Base-by-base conservation (phyloP, 108 stramenopile genomes). In the Nitzschia sp. region DNA sequence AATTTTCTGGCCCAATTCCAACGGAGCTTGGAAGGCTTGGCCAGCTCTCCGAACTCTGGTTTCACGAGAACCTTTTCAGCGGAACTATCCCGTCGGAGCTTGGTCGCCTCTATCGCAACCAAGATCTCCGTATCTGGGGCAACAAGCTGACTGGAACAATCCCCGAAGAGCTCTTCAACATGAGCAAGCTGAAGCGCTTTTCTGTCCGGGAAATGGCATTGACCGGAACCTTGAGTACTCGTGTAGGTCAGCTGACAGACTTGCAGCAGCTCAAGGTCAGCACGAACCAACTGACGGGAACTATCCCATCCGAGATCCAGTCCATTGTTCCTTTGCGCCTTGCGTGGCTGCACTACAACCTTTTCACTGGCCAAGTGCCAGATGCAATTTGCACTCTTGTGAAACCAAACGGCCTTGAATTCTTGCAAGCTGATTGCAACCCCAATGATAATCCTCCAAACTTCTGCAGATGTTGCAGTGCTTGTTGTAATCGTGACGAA, bases 51-150 rank as follows among this genome's bases (percentile, higher is more conserved):
- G 64, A 61, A 24, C 49, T 80, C 18, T 61, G 63, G 48, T 34
- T 67, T 2, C 30, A 68, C 24, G 49, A 72, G 36, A 68, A 51
- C 25, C 26, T 35, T 1, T 51, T 81, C 24, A 68, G 34, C 24
- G 80, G 80, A 56, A 72, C 70, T 3, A 48, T 81, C 66, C 71
- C 56, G 49, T 46, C 63, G 9, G 59, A 74, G 32, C 19, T 83
- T 42, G 79, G 82, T 9, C n/a, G 28, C n/a, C 29, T 80, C 24
- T 27, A 32, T 21, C 63, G 36, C 1, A 30, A 77, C 32, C 57
- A 77, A 19, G 64, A 54, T 5, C 59, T 76, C n/a, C 74, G 70
- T 34, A 21, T 77, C 2, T 54, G 66, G 32, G 79, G 55, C 6
- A 80, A 80, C 48, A 42, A 54, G 13, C 53, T 83, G 2, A 47